Conservation (phyloP, 176 grass and related monocot genomes). For the Cenchrus americanus region DNA sequence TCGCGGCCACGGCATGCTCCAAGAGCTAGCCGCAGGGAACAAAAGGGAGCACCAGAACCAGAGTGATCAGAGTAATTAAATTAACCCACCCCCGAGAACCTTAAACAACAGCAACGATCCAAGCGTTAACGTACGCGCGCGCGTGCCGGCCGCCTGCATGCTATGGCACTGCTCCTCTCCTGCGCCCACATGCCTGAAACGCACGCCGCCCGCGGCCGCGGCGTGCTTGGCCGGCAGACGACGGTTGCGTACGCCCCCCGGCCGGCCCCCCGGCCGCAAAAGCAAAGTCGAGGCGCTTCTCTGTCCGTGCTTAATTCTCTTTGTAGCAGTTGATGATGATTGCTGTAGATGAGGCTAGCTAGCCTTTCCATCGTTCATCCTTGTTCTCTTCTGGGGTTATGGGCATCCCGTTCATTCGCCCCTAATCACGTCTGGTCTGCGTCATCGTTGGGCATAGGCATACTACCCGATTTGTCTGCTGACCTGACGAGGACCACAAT, state of each 20-base stretch:
- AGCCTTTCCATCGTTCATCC: slow-evolving; percentile 20
- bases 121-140: slow-evolving; percentile 13
- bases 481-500: slow-evolving; percentile 24
- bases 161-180: no score
- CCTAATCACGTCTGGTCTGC: not conserved
- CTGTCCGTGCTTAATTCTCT: not conserved
- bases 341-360: not conserved
- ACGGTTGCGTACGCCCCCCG: not conserved
- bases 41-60: no score
- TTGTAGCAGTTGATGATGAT: not conserved
- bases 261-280: not conserved
- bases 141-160: slow-evolving; percentile 29
- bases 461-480: not conserved
- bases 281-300: slow-evolving; percentile 26
- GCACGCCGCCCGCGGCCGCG: no score
- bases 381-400: slow-evolving; percentile 40
- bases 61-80: slow-evolving; percentile 15
- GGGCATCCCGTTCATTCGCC: not conserved
- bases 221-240: not conserved
- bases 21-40: not conserved
- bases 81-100: not conserved
- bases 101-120: slow-evolving; percentile 36
- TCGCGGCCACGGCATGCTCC: not conserved
- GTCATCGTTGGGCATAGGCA: not conserved
- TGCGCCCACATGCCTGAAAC: not conserved